Percentiles rank a stretch among this genome's conserved stretches.
Conservation (phyloP, 1,139 yeast genomes). For the Diutina sp. region DNA sequence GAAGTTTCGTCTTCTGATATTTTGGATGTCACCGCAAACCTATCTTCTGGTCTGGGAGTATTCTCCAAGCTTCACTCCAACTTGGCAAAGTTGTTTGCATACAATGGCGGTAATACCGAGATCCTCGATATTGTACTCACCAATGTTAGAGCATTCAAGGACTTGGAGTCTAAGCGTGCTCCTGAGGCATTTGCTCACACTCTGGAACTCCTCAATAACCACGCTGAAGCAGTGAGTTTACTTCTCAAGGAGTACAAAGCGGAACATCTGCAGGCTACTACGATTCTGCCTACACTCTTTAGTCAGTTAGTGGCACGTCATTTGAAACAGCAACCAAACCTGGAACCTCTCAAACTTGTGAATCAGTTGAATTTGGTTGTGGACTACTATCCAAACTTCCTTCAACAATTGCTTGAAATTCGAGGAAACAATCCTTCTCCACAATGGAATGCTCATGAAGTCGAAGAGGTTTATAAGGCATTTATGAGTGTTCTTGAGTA, state of each 20-base stretch:
- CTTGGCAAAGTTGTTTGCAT: slow-evolving; percentile 15
- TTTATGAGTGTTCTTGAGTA: slow-evolving; percentile 1
- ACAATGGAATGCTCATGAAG: neutral
- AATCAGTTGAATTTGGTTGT: neutral
- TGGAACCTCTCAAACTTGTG: neutral
- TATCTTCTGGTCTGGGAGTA: slow-evolving; percentile 8
- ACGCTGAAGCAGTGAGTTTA: neutral
- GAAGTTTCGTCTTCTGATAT: slow-evolving; percentile 6
- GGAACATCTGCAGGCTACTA: neutral
- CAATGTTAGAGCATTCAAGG: slow-evolving; percentile 16
- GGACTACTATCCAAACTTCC: neutral
- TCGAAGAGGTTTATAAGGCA: neutral
- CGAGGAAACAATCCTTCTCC: neutral
- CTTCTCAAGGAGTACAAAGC: neutral
- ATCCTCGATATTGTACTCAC: slow-evolving; percentile 22
- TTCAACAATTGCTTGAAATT: neutral
- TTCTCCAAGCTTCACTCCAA: slow-evolving; percentile 20
- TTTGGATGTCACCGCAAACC: slow-evolving; percentile 7
- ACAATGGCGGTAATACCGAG: slow-evolving; percentile 20
- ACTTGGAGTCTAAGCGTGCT: slow-evolving; percentile 12
- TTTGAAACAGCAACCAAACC: neutral
- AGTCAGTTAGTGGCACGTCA: neutral
- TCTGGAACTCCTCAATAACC: neutral
- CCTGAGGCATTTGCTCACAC: neutral
- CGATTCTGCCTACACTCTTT: neutral